Base-by-base conservation (phyloP, 2,329 filamentous ascomycete genomes). In the Dactylonectria estremocensis region DNA sequence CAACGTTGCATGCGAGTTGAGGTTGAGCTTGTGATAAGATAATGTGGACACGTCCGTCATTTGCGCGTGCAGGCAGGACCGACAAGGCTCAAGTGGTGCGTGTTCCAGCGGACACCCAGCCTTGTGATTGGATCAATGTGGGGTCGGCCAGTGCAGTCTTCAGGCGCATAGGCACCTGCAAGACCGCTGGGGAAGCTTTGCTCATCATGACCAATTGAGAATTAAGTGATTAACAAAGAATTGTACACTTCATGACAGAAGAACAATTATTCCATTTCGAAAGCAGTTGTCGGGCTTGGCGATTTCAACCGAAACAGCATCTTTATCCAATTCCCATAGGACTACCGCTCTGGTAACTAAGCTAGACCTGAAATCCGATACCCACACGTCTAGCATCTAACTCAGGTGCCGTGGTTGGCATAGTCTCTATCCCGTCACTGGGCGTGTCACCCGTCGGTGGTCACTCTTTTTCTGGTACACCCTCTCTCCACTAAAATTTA, bases 81-180 rank as follows among this genome's bases (percentile, higher is more conserved):
- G 48, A 52, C 43, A 9, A 18, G 16, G 43, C 16, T 18, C 16
- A n/a, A n/a, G 14, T 68, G 64, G 56, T 70, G 68, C 59, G 53
- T 69, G 57, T 64, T 69, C 48, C 66, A 54, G 71, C 71, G 48
- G 43, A 40, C 35, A 46, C 54, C 68, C 66, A 72, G 72, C 66
- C 67, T 72, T 73, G 69, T 75, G 70, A 73, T 73, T 75, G 73
- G 73, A 58, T 65, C 60, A 60, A 9, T 66, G 68, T 66, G 66
- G 69, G 69, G 67, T 60, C 40, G 20, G 10, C 37, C n/a, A 35
- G 28, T 56, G 24, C 24, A 28, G 24, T 28, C 24, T 7, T 28
- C 24, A 28, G 24, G 7, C 4, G 24, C 24, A 28, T 28, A n/a
- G 40, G 40, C 8, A 43, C 40, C 40, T 43, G 8, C 14, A 43